Evolutionary conservation across 495 filamentous ascomycete species (phyloP).

Genomic region (Podospora bellae-mahoneyi): DNA sequence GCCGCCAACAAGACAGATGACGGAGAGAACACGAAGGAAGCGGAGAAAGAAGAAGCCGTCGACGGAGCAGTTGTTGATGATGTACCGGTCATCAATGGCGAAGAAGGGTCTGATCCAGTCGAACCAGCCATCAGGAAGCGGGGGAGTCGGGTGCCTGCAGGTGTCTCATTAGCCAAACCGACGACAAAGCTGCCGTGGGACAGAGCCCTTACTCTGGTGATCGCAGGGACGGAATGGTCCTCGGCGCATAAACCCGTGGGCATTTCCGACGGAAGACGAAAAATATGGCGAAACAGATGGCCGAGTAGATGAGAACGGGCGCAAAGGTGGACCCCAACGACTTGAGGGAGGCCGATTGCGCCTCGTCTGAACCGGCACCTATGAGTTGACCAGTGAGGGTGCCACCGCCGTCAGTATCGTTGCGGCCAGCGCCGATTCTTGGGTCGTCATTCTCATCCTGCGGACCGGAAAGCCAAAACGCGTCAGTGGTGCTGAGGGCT

Average conservation of each 20-base stretch:
- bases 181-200: background rate
- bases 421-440: conserved; percentile 31
- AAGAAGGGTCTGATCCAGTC: conserved; percentile 63
- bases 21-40: conserved; percentile 67
- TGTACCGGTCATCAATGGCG: conserved; percentile 57
- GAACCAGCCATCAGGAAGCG: conserved; percentile 62
- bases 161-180: conserved; percentile 22
- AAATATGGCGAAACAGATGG: conserved; percentile 34
- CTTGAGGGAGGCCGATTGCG: conserved; percentile 25
- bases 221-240: conserved; percentile 27
- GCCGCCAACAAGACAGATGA: conserved; percentile 69
- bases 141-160: conserved; percentile 59
- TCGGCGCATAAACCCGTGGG: conserved; percentile 36
- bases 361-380: conserved; percentile 8
- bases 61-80: conserved; percentile 64
- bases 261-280: conserved; percentile 29
- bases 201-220: conserved; percentile 27
- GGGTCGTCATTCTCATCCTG: conserved; percentile 29
- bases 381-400: conserved; percentile 21
- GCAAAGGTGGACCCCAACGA: conserved; percentile 51
- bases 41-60: conserved; percentile 78
- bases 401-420: conserved; percentile 26
- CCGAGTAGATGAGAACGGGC: conserved; percentile 44
- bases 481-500: background rate
- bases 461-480: background rate